Evolutionary conservation across 116 monocot genomes (phyloP).

Genomic region (Iris pallida): DNA sequence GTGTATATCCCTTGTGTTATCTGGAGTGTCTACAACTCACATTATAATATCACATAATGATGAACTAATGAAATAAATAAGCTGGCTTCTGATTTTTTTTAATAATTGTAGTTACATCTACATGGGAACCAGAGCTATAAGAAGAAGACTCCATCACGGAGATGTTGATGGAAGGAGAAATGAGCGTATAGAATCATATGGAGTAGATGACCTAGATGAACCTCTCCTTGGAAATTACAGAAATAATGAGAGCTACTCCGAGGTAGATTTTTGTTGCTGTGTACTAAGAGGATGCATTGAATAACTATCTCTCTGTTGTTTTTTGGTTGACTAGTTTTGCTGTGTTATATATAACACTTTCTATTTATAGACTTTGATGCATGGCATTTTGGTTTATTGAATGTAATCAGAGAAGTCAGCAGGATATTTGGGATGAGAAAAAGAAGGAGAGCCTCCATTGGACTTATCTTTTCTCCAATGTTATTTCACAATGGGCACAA

Average conservation of each 20-base stretch:
- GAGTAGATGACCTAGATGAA: conserved; percentile 47
- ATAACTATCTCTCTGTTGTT: background rate
- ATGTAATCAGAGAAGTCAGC: conserved; percentile 34
- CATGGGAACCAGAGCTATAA: conserved; percentile 65
- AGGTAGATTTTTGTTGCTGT: conserved; percentile 30
- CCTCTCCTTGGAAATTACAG: conserved; percentile 61
- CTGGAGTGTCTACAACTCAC: background rate
- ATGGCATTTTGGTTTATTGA: conserved; percentile 1
- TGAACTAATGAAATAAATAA: background rate
- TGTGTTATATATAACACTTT: too few relatives aligned
- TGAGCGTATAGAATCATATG: conserved; percentile 32
- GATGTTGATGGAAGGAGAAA: conserved; percentile 68
- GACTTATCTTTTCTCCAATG: conserved; percentile 61
- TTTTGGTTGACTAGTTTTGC: background rate
- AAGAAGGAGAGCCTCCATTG: conserved; percentile 69
- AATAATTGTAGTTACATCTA: background rate
- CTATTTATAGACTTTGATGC: too few relatives aligned
- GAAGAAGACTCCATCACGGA: conserved; percentile 64
- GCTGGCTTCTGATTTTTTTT: background rate
- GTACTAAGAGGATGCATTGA: background rate
- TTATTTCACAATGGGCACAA: conserved; percentile 89
- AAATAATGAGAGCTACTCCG: conserved; percentile 16
- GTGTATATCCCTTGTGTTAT: too few relatives aligned
- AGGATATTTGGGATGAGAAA: conserved; percentile 55
- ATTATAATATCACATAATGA: background rate